Evolutionary conservation across 805 yeast species (phyloP), one percentile per base, ranked within the genome.

Genomic region (Wickerhamiella sorbophila): DNA sequence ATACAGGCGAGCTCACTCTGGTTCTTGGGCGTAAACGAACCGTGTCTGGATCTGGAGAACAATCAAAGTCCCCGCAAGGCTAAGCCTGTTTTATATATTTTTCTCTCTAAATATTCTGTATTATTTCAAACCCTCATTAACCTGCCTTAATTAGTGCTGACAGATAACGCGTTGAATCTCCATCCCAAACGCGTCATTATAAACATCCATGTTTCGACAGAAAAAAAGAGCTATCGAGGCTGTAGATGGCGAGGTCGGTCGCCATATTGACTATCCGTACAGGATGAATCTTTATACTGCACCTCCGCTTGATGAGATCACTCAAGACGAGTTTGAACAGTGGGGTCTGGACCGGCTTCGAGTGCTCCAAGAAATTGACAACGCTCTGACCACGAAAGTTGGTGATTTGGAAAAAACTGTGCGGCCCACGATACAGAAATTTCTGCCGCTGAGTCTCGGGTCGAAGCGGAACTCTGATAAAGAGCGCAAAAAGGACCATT

Each of bases 281-380:
- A 67, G 93, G 39, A 64, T 91, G 39, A 75, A 84, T 17, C 74
- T 88, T 53, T 91, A 91, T 61, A 72, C 66, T 20, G 48, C 64
- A 4, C 91, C 94, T 9, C 97, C 97, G 0, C 62, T 70, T 26
- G 76, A 78, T 12, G 97, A 91, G 60, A 77, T 91, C 52, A 84
- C 96, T 0, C 61, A 91, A 15, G 96, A 87, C 48, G 83, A 91
- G 53, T 91, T 91, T 60, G 98, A 91, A 62, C 69, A 70, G 4
- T 91, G 96, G 95, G 97, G 97, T 4, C 79, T 91, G 42, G 97
- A 88, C 55, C 65, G 99, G 45, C 67, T 88, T 48, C 77, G 79
- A 55, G 74, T 91, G 6, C 66, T 91, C 44, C 71, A 86, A 42
- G 95, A 85, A 56, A 78, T 91, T 39, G 96, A 88, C 54, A 69